A percentile compares a stretch with the other conserved stretches of the same genome.
These are phyloP conservation scores for Paraconiothyrium sp. DNA, from an alignment of 2,329 filamentous ascomycete genomes.

Conservation along the genomic window DNA sequence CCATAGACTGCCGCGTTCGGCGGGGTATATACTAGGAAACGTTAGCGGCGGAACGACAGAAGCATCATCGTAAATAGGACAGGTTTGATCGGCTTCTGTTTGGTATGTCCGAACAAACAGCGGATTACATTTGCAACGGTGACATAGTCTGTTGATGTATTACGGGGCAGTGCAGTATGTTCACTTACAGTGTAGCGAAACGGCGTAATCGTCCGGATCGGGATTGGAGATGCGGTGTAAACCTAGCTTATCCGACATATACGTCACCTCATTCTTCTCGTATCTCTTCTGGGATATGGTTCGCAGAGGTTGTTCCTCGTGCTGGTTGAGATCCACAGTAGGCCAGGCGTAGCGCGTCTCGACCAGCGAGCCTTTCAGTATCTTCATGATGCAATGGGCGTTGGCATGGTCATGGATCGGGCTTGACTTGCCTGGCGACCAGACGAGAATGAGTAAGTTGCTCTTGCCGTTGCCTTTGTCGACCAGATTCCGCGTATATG, in stretches of 20 bases:
- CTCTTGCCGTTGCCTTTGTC: conserved; percentile 87
- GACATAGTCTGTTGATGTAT: no score
- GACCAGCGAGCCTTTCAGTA: conserved; percentile 78
- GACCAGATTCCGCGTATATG: conserved; percentile 88
- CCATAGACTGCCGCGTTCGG: conserved; percentile 86
- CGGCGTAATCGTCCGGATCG: conserved; percentile 74
- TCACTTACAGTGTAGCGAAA: conserved; percentile 79
- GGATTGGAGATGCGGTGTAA: conserved; percentile 84
- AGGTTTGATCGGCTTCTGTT: no score
- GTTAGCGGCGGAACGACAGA: conserved; percentile 4
- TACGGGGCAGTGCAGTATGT: no score
- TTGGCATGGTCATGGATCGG: conserved; percentile 83
- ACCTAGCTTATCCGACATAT: conserved; percentile 90
- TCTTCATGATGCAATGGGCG: conserved; percentile 92
- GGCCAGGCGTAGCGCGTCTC: conserved; percentile 87
- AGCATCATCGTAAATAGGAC: not conserved
- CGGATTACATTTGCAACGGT: not conserved
- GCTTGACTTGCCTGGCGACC: conserved; percentile 84
- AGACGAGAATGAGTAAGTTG: conserved; percentile 84
- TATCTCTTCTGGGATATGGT: conserved; percentile 75
- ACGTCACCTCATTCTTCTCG: conserved; percentile 77
- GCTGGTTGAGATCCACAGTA: conserved; percentile 55
- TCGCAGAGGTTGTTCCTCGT: conserved; percentile 63
- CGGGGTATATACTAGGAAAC: conserved; percentile 74
- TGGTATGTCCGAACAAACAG: not conserved